Evolutionary conservation across 768 basidiomycete species (phyloP).

Genomic region (Pisolithus orientalis): DNA sequence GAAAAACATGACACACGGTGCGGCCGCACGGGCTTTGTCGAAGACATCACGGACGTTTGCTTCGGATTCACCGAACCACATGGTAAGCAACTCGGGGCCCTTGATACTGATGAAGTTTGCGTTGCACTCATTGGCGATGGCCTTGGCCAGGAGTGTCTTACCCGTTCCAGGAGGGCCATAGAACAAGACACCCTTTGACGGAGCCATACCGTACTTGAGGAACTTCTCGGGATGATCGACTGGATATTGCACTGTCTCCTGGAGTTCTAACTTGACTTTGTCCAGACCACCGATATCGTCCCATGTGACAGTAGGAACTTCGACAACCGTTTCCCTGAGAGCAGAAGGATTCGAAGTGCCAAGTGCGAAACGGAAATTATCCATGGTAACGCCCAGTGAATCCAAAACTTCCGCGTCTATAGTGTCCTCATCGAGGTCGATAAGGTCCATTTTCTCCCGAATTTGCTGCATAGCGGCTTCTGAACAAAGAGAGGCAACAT

Average conservation of each 20-base stretch:
- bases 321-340: conserved; percentile 97
- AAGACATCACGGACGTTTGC: conserved; percentile 99
- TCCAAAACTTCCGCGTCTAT: conserved; percentile 99
- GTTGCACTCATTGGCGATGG: conserved; percentile 98
- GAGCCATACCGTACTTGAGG: conserved; percentile 99
- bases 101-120: conserved; percentile 99
- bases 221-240: conserved; percentile 99
- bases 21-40: conserved; percentile 98
- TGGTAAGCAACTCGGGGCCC: conserved; percentile 96
- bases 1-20: conserved; percentile 99
- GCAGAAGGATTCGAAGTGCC: conserved; percentile 97
- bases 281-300: conserved; percentile 99
- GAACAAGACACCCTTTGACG: conserved; percentile 98
- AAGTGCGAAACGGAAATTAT: conserved; percentile 99
- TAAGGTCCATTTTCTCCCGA: conserved; percentile 99
- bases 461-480: conserved; percentile 99
- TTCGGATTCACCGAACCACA: conserved; percentile 99
- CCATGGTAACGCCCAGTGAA: conserved; percentile 98
- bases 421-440: conserved; percentile 94
- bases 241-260: conserved; percentile 99
- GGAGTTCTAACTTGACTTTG: conserved; percentile 98
- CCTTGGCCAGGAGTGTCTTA: conserved; percentile 98
- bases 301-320: conserved; percentile 98
- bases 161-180: conserved; percentile 99
- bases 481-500: conserved; percentile 94